Evolutionary conservation across 768 basidiomycete species (phyloP).

Genomic region (Calocybe indica): DNA sequence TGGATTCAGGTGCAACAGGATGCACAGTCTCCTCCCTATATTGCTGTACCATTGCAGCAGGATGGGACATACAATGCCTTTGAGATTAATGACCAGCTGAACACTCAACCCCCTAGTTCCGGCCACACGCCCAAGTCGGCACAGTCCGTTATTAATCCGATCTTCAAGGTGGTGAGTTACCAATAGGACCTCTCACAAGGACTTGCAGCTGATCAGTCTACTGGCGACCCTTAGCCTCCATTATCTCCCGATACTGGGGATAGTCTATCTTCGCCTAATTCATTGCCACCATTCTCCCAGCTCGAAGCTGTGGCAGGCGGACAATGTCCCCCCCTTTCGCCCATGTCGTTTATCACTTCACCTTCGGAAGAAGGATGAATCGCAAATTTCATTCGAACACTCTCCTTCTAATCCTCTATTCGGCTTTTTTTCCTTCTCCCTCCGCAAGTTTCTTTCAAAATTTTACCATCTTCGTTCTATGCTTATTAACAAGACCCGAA

Average conservation of each 20-base stretch:
- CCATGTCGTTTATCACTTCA: constrained; percentile 58
- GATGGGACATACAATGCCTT: constrained; percentile 40
- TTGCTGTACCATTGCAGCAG: constrained; percentile 29
- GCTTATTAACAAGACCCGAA: constrained; percentile 11
- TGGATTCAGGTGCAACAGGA: constrained; percentile 47
- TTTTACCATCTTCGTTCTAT: constrained; percentile 16
- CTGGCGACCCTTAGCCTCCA: constrained; percentile 42
- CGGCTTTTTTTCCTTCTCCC: neutral
- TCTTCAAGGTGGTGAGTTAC: constrained; percentile 84
- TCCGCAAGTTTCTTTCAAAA: constrained; percentile 17
- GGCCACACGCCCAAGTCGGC: constrained; percentile 58
- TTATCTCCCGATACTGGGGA: constrained; percentile 39
- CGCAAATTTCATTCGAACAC: too few relatives aligned
- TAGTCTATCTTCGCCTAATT: constrained; percentile 13
- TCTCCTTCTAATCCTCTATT: constrained; percentile 1
- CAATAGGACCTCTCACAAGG: constrained; percentile 31
- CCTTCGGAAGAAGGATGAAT: constrained; percentile 28
- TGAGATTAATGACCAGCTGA: constrained; percentile 47
- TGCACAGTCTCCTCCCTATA: constrained; percentile 31
- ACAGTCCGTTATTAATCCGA: constrained; percentile 74
- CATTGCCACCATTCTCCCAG: constrained; percentile 60
- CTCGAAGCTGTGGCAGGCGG: constrained; percentile 81
- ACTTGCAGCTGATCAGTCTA: constrained; percentile 27
- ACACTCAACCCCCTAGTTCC: constrained; percentile 59
- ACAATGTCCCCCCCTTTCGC: constrained; percentile 66